Conservation (phyloP, 345 rosid species). For the Microthlaspi erraticum region DNA sequence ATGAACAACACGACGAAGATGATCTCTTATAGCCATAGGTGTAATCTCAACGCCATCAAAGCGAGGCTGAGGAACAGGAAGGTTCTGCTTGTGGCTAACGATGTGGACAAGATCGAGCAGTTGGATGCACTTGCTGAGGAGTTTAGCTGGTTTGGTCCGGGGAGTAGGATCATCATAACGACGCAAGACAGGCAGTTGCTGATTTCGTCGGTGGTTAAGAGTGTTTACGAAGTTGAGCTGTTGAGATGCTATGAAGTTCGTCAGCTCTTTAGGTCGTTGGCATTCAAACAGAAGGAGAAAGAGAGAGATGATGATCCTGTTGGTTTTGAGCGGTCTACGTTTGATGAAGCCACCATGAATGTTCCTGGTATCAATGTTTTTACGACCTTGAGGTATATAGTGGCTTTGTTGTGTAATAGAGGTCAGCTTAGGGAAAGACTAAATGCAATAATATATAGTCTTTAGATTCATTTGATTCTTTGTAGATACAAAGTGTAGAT, state of each 20-base stretch:
- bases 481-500: slow-evolving; percentile 2
- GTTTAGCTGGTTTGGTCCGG: slow-evolving; percentile 46
- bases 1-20: slow-evolving; percentile 2
- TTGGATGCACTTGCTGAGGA: slow-evolving; percentile 41
- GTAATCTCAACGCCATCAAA: slow-evolving; percentile 26
- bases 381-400: slow-evolving; percentile 19
- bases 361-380: background rate
- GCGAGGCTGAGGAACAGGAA: slow-evolving; percentile 37
- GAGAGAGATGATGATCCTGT: slow-evolving; percentile 18
- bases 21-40: slow-evolving; percentile 1
- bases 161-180: slow-evolving; percentile 42
- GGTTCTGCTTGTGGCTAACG: slow-evolving; percentile 42
- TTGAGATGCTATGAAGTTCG: slow-evolving; percentile 36
- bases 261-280: slow-evolving; percentile 38
- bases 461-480: slow-evolving; percentile 20
- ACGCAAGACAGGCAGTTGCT: slow-evolving; percentile 45
- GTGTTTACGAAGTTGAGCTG: slow-evolving; percentile 41
- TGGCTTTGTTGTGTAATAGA: slow-evolving; percentile 32
- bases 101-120: slow-evolving; percentile 40
- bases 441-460: slow-evolving; percentile 22
- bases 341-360: slow-evolving; percentile 14
- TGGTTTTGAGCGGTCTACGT: slow-evolving; percentile 29
- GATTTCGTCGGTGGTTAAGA: background rate
- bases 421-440: slow-evolving; percentile 29
- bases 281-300: slow-evolving; percentile 17